Percentiles rank a stretch among this genome's conserved stretches.
Conservation (phyloP, 495 filamentous ascomycete genomes). For the Pyrenopolyporus hunteri region DNA sequence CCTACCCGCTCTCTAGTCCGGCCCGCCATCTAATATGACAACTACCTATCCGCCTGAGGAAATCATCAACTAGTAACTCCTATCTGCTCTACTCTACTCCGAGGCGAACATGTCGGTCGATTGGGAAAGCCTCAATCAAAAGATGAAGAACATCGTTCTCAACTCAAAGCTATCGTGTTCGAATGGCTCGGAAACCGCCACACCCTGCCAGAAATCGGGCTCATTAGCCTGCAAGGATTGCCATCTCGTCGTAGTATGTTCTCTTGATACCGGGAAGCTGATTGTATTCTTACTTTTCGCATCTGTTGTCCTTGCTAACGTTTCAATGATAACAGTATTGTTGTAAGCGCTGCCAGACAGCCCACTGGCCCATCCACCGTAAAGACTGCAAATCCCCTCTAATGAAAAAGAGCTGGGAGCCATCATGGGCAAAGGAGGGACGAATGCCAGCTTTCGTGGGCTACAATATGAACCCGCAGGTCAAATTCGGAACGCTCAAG, state of each 20-base stretch:
- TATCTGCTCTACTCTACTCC: no score
- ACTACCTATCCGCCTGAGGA: no score
- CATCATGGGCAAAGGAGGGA: conserved; percentile 25
- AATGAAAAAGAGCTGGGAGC: conserved; percentile 39
- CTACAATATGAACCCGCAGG: no score
- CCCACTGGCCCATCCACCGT: conserved; percentile 44
- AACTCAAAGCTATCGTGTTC: neutral
- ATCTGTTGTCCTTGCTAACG: no score
- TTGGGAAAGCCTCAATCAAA: neutral
- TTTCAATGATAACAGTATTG: conserved; percentile 44
- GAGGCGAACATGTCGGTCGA: neutral
- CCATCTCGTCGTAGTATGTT: neutral
- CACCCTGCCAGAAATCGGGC: neutral
- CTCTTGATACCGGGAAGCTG: no score
- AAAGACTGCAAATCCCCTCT: conserved; percentile 44
- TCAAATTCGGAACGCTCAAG: no score
- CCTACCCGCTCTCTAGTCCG: no score
- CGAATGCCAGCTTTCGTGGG: neutral
- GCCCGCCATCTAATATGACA: no score
- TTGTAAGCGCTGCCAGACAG: conserved; percentile 44
- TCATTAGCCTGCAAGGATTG: neutral
- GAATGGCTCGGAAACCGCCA: neutral
- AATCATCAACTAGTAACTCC: no score
- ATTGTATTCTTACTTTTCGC: no score
- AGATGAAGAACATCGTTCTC: neutral